Percentiles rank a stretch among this genome's conserved stretches.
These are phyloP conservation scores for Mycena vulgaris DNA, from an alignment of 768 basidiomycete genomes.

Conservation along the genomic window DNA sequence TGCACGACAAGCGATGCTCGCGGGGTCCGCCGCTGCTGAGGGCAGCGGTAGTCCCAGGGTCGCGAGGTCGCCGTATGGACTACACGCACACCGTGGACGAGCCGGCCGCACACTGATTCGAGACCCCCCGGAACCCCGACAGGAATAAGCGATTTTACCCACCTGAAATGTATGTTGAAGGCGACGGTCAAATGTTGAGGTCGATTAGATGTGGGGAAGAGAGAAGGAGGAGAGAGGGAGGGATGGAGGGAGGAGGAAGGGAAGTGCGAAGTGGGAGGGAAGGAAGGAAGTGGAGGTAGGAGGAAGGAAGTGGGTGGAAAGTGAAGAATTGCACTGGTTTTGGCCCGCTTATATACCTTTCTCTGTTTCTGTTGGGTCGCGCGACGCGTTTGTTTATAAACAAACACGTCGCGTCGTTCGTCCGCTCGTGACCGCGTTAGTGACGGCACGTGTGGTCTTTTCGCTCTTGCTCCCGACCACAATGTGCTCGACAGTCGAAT, in stretches of 20 bases:
- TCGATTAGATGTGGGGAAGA: not conserved
- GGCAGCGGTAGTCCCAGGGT: too few species aligned
- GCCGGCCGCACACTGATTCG: constrained; percentile 10
- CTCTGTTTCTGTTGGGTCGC: not conserved
- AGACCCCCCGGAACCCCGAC: constrained; percentile 1
- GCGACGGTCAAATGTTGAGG: not conserved
- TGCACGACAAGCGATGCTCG: too few species aligned
- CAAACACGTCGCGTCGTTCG: constrained; percentile 1
- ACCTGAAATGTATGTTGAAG: not conserved
- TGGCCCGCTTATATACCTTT: constrained; percentile 2
- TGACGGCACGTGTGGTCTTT: not conserved
- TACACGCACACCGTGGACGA: not conserved
- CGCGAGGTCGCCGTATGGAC: not conserved
- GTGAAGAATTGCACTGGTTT: not conserved
- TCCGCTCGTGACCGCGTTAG: not conserved
- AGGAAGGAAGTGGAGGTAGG: constrained; percentile 1
- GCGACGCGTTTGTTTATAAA: not conserved
- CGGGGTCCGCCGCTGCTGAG: too few species aligned
- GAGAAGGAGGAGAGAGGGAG: too few species aligned
- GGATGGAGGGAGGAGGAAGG: too few species aligned
- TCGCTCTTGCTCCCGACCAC: constrained; percentile 5
- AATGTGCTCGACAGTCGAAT: not conserved
- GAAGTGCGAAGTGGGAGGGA: not conserved
- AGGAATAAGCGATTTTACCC: not conserved
- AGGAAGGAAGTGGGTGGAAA: constrained; percentile 1